A percentile compares a stretch with the other conserved stretches of the same genome.
These are phyloP conservation scores for Lipomyces anomalus DNA, from an alignment of 805 yeast genomes.

Conservation along the genomic window DNA sequence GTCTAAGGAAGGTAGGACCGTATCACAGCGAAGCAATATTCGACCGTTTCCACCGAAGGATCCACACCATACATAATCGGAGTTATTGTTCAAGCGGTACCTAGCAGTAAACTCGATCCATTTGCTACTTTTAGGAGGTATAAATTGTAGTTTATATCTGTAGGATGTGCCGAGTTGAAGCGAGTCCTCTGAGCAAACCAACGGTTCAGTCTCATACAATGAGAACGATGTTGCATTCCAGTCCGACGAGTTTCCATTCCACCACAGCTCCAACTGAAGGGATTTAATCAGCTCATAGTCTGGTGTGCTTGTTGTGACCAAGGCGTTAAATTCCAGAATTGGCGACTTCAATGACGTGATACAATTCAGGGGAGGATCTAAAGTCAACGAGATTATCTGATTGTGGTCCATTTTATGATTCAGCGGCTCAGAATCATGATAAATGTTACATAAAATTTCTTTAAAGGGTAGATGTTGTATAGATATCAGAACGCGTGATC, in stretches of 20 bases:
- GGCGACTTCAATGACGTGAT: slow-evolving; percentile 10
- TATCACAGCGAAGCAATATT: slow-evolving; percentile 4
- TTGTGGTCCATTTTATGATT: too few species aligned
- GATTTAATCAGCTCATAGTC: slow-evolving; percentile 1
- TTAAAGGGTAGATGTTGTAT: too few species aligned
- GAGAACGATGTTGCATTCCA: slow-evolving; percentile 12
- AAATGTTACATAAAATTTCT: too few species aligned
- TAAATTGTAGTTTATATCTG: slow-evolving; percentile 7
- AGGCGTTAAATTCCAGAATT: slow-evolving; percentile 14
- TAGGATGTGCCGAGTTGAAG: neutral
- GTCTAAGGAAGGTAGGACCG: too few species aligned
- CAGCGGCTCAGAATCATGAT: too few species aligned
- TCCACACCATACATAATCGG: slow-evolving; percentile 21
- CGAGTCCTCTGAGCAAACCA: neutral
- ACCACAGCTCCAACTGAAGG: slow-evolving; percentile 17
- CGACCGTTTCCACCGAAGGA: slow-evolving; percentile 8
- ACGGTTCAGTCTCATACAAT: slow-evolving; percentile 1
- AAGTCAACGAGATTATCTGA: too few species aligned
- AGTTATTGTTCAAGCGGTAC: slow-evolving; percentile 3
- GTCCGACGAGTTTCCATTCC: slow-evolving; percentile 7
- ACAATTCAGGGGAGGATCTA: slow-evolving; percentile 15
- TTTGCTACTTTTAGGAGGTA: slow-evolving; percentile 13
- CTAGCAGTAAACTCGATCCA: slow-evolving; percentile 19
- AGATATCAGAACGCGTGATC: too few species aligned
- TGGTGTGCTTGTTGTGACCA: neutral